Percentiles rank a stretch among this genome's conserved stretches.
phyloP scores from a whole-genome alignment of 208 protist species.

The Leishmania turanica region DNA sequence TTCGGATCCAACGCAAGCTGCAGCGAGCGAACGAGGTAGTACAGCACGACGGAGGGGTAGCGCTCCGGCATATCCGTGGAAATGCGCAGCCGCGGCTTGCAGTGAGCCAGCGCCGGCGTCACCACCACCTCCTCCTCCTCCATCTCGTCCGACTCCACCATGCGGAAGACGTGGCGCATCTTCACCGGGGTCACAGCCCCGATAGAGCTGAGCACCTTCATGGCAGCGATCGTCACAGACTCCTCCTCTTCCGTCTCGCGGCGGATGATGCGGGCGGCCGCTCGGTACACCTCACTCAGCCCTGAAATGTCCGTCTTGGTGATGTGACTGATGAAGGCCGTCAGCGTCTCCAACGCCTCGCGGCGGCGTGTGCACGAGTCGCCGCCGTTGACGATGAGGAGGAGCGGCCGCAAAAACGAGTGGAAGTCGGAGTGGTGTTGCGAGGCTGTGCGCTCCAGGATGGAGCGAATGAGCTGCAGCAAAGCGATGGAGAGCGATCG shows the following conservation, averaged over 20 bases:
- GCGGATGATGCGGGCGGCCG: constrained; percentile 77
- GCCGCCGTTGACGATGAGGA: constrained; percentile 72
- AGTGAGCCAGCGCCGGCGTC: constrained; percentile 73
- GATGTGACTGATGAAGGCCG: constrained; percentile 77
- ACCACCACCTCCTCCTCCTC: constrained; percentile 84
- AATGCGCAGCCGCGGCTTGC: constrained; percentile 76
- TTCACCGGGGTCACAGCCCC: constrained; percentile 85
- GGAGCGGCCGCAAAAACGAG: constrained; percentile 56
- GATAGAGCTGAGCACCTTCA: constrained; percentile 78
- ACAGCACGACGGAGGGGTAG: constrained; percentile 83
- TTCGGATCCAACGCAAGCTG: constrained; percentile 79
- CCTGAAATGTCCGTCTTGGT: constrained; percentile 49
- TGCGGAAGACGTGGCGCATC: constrained; percentile 63
- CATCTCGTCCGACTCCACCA: constrained; percentile 77
- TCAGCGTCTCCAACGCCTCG: constrained; percentile 75
- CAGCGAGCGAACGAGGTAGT: constrained; percentile 83
- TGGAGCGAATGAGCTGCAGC: constrained; percentile 68
- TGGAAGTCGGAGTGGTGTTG: constrained; percentile 60
- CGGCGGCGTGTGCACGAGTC: constrained; percentile 71
- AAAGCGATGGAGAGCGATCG: constrained; percentile 73
- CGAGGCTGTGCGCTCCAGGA: constrained; percentile 69
- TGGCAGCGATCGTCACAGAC: constrained; percentile 61
- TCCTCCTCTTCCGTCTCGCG: constrained; percentile 78
- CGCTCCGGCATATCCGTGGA: constrained; percentile 71
- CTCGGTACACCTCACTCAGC: constrained; percentile 70